phyloP scores from a whole-genome alignment of 2,329 filamentous ascomycete species.

The Ambrosiella beaveri region DNA sequence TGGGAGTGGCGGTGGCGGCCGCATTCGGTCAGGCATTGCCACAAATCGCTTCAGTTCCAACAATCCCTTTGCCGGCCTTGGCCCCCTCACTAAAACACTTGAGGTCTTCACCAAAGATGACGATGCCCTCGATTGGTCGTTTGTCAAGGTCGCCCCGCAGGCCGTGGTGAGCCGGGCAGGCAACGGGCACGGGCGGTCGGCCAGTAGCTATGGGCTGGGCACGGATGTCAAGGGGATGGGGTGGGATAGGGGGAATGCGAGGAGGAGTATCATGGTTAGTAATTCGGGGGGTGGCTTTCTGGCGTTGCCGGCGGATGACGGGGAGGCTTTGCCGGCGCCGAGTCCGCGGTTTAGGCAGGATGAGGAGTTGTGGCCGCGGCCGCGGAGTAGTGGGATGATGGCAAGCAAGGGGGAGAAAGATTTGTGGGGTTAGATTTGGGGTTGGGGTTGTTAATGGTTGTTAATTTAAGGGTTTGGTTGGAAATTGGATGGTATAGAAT shows the following conservation, averaged over 20 bases:
- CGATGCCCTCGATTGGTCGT: constrained; percentile 41
- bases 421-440: constrained; percentile 24
- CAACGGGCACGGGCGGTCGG: constrained; percentile 22
- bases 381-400: constrained; percentile 25
- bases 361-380: constrained; percentile 26
- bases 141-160: constrained; percentile 29
- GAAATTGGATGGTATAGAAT: no score
- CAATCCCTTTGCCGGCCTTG: constrained; percentile 34
- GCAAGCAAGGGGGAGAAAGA: constrained; percentile 24
- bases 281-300: constrained; percentile 33
- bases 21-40: background rate
- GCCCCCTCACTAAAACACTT: constrained; percentile 33
- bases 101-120: constrained; percentile 44
- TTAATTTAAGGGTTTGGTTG: no score
- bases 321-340: constrained; percentile 12
- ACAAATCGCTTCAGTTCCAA: constrained; percentile 38
- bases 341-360: constrained; percentile 14
- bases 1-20: constrained; percentile 14
- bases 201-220: constrained; percentile 41
- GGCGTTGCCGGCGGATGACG: constrained; percentile 26
- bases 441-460: background rate
- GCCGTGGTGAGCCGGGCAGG: constrained; percentile 12
- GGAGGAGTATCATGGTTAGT: constrained; percentile 37
- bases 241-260: constrained; percentile 34
- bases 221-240: constrained; percentile 31